phyloP scores from a whole-genome alignment of 202 grass and related monocot species.

The Cymbopogon flexuosus region DNA sequence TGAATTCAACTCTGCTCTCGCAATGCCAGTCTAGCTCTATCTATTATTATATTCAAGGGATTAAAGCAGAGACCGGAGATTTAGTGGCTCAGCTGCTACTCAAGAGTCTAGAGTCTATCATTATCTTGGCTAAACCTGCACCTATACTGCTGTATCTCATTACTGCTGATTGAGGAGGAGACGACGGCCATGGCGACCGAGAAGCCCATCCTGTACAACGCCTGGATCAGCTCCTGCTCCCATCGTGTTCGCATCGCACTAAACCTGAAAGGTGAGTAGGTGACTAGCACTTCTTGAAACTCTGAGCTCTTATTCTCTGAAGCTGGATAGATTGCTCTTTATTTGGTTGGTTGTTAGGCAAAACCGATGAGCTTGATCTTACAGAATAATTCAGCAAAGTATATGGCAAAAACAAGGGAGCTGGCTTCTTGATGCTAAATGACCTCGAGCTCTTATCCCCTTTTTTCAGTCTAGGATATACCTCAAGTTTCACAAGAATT shows the following conservation, averaged over 20 bases:
- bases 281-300: neutral
- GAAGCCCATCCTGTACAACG: slow-evolving; percentile 61
- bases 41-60: neutral
- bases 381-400: neutral
- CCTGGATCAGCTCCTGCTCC: slow-evolving; percentile 73
- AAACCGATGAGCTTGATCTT: neutral
- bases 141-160: neutral
- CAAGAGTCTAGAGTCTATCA: neutral
- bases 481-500: neutral
- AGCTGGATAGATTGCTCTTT: neutral
- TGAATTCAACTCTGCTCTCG: neutral
- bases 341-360: neutral
- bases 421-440: neutral
- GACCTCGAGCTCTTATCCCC: neutral
- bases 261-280: slow-evolving; percentile 62
- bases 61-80: neutral
- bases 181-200: slow-evolving; percentile 27
- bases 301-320: neutral
- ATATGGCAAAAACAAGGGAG: neutral
- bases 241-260: slow-evolving; percentile 65
- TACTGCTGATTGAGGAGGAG: neutral
- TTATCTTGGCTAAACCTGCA: neutral
- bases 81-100: neutral
- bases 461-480: neutral
- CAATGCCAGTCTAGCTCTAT: neutral